Percentiles rank a stretch among this genome's conserved stretches.
phyloP scores from a whole-genome alignment of 169 alveolate genomes.

The Neospora caninum region DNA sequence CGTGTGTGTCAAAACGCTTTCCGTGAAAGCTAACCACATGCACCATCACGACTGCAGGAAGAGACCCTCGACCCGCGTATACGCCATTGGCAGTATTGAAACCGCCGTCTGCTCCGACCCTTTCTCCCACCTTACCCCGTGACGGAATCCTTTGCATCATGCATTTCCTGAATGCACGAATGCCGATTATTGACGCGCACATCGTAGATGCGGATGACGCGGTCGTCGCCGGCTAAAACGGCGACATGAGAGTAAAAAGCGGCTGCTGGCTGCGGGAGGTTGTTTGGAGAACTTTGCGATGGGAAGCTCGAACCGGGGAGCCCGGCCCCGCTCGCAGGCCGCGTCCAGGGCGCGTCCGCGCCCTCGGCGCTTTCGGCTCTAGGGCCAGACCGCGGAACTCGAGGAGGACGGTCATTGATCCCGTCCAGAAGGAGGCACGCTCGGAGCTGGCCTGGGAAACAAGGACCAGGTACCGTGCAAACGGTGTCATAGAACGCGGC shows the following conservation, averaged over 20 bases:
- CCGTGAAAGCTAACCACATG: too few relatives aligned
- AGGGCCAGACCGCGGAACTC: not conserved
- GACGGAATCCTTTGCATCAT: not conserved
- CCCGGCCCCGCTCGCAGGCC: not conserved
- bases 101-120: too few relatives aligned
- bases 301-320: not conserved
- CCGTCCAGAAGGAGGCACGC: not conserved
- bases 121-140: not conserved
- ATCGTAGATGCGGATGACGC: conserved; percentile 13
- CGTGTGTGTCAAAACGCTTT: too few relatives aligned
- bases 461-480: not conserved
- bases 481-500: not conserved
- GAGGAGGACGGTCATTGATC: not conserved
- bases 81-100: too few relatives aligned
- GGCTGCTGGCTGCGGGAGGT: not conserved
- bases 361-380: too few relatives aligned
- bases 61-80: too few relatives aligned
- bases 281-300: not conserved
- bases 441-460: conserved; percentile 18
- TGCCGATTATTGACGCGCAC: not conserved
- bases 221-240: not conserved
- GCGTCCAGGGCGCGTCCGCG: too few relatives aligned
- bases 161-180: not conserved
- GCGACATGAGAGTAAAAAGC: not conserved
- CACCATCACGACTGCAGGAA: too few relatives aligned